Evolutionary conservation across 352 stramenopile genomes (phyloP).

Genomic region (Phytophthora pluvialis): DNA sequence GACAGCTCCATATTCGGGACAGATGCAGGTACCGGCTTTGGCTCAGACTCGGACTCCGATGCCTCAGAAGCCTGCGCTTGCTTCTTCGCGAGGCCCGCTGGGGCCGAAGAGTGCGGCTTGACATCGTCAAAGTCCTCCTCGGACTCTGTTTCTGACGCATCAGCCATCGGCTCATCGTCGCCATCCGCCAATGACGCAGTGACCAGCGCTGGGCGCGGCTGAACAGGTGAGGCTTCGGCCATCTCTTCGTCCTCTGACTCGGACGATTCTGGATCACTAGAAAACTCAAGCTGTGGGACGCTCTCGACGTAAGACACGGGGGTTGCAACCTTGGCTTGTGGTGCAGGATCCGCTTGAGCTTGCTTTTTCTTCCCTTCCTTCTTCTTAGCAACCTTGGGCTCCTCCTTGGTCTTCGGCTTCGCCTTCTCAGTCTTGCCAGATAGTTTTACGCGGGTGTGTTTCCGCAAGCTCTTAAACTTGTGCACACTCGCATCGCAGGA

Average conservation of each 20-base stretch:
- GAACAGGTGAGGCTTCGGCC: constrained; percentile 6
- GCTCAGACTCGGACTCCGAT: constrained; percentile 15
- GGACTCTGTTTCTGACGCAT: constrained; percentile 22
- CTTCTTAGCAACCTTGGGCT: constrained; percentile 10
- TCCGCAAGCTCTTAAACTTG: constrained; percentile 74
- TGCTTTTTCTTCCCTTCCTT: constrained; percentile 17
- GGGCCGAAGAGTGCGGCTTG: constrained; percentile 15
- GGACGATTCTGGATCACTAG: constrained; percentile 47
- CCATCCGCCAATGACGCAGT: constrained; percentile 5
- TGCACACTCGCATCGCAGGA: constrained; percentile 69
- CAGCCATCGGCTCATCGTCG: constrained; percentile 24
- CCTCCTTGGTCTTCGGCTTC: constrained; percentile 27
- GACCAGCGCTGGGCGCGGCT: neutral
- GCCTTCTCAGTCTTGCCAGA: constrained; percentile 12
- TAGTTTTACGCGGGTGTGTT: constrained; percentile 45
- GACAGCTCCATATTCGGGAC: constrained; percentile 20
- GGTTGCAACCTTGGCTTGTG: constrained; percentile 12
- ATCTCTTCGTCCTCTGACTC: constrained; percentile 40
- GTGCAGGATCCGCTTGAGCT: neutral
- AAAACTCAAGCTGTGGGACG: constrained; percentile 62
- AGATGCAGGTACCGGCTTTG: constrained; percentile 4
- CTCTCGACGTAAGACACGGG: constrained; percentile 57
- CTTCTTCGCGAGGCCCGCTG: neutral
- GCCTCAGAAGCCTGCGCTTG: constrained; percentile 3
- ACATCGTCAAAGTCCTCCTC: constrained; percentile 43